Conservation (phyloP, 2,329 filamentous ascomycete species). For the Aquanectria penicillioides region DNA sequence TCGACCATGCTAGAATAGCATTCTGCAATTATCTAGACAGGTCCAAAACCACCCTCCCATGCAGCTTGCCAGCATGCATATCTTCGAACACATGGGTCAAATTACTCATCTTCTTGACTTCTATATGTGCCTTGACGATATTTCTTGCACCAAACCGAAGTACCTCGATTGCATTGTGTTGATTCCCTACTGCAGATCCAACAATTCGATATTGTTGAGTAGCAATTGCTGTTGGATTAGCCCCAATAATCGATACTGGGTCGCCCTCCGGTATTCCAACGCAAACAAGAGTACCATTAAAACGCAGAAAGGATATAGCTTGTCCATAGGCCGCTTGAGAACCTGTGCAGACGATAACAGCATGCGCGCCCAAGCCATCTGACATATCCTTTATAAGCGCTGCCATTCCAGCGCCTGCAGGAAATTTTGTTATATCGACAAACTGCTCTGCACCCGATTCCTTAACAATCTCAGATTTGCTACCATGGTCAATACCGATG, state of each 20-base stretch:
- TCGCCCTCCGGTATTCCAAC: slow-evolving; percentile 13
- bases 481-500: slow-evolving; percentile 7
- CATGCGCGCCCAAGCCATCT: not conserved
- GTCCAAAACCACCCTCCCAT: slow-evolving; percentile 4
- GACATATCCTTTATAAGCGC: not conserved
- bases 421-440: not conserved
- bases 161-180: slow-evolving; percentile 1
- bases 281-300: slow-evolving; percentile 10
- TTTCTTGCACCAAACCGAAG: not conserved
- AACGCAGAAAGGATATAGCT: slow-evolving; percentile 4
- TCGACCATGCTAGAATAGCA: too few species aligned
- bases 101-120: slow-evolving; percentile 9
- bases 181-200: slow-evolving; percentile 6
- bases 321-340: slow-evolving; percentile 5
- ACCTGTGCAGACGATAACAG: not conserved
- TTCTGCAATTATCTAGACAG: slow-evolving; percentile 1
- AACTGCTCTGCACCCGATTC: slow-evolving; percentile 13
- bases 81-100: slow-evolving; percentile 1
- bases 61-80: slow-evolving; percentile 7
- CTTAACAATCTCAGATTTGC: not conserved
- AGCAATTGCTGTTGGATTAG: not conserved
- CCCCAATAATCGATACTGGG: not conserved
- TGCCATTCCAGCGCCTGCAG: not conserved
- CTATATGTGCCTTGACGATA: slow-evolving; percentile 2
- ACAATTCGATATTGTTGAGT: slow-evolving; percentile 5